Percentiles rank a stretch among this genome's conserved stretches.
Evolutionary conservation across 805 yeast species (phyloP).

Genomic region (Barnettozyma vustinii): DNA sequence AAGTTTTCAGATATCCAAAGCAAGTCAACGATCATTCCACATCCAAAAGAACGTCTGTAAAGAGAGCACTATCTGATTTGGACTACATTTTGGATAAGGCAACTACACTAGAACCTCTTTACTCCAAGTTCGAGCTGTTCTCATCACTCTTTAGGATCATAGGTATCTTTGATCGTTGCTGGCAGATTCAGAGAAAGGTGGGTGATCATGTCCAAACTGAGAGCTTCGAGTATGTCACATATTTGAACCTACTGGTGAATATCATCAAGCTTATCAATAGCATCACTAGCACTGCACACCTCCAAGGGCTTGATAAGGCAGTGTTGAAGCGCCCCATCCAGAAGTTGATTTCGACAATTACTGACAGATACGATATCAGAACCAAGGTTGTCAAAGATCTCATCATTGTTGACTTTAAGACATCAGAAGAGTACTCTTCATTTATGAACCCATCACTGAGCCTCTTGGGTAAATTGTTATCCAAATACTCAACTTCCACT

Average conservation of each 20-base stretch:
- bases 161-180: constrained; percentile 52
- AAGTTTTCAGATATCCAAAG: constrained; percentile 8
- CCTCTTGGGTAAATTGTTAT: constrained; percentile 36
- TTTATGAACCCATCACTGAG: constrained; percentile 58
- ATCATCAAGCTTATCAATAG: constrained; percentile 37
- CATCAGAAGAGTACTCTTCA: constrained; percentile 43
- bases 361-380: neutral
- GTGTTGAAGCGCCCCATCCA: neutral
- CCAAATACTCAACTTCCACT: neutral
- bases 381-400: neutral
- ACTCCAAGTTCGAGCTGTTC: constrained; percentile 32
- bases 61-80: constrained; percentile 14
- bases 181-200: constrained; percentile 48
- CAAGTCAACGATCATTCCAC: constrained; percentile 9
- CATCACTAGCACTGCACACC: constrained; percentile 19
- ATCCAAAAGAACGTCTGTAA: constrained; percentile 11
- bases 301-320: neutral
- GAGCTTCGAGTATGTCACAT: constrained; percentile 42
- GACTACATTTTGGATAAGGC: constrained; percentile 24
- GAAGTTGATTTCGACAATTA: neutral
- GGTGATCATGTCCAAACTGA: constrained; percentile 70
- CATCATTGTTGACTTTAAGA: constrained; percentile 8
- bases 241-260: constrained; percentile 43
- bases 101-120: constrained; percentile 26
- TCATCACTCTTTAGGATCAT: constrained; percentile 41